Percentiles rank a stretch among this genome's conserved stretches.
Evolutionary conservation across 495 filamentous ascomycete genomes (phyloP).

Genomic region (Penicillium parvum): DNA sequence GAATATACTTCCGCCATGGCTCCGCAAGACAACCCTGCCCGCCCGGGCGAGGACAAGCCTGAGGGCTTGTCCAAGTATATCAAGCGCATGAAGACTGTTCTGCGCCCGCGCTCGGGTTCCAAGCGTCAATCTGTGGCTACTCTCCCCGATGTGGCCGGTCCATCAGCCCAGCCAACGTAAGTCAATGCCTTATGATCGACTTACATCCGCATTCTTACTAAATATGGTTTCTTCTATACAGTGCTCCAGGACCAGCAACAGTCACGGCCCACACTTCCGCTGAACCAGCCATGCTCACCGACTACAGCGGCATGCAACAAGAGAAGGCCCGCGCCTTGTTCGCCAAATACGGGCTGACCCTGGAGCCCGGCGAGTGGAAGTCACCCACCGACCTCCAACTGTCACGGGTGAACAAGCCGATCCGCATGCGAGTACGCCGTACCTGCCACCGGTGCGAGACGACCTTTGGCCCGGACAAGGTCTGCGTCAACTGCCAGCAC

Average conservation of each 20-base stretch:
- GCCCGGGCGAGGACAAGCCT: slow-evolving; percentile 46
- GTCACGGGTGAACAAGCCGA: slow-evolving; percentile 77
- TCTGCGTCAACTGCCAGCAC: slow-evolving; percentile 71
- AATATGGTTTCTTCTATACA: too few relatives aligned
- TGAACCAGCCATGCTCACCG: slow-evolving; percentile 24
- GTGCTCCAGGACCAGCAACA: slow-evolving; percentile 17
- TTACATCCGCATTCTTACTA: too few relatives aligned
- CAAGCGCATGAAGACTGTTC: slow-evolving; percentile 58
- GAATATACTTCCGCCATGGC: slow-evolving; percentile 22
- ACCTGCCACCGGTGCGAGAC: slow-evolving; percentile 75
- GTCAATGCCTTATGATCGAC: too few relatives aligned
- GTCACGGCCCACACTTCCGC: slow-evolving; percentile 7
- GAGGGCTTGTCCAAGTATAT: slow-evolving; percentile 60
- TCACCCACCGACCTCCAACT: slow-evolving; percentile 51
- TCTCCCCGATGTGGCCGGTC: slow-evolving; percentile 8
- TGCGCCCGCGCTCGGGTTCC: slow-evolving; percentile 49
- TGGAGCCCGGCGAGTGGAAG: slow-evolving; percentile 68
- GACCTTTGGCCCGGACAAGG: slow-evolving; percentile 63
- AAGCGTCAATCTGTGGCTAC: slow-evolving; percentile 33
- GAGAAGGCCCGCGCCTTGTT: slow-evolving; percentile 68
- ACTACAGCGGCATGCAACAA: slow-evolving; percentile 47
- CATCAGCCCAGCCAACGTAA: slow-evolving; percentile 27
- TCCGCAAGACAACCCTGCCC: slow-evolving; percentile 16
- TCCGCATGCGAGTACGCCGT: slow-evolving; percentile 87
- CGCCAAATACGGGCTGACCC: slow-evolving; percentile 67